These are phyloP conservation scores for Tieghemiomyces parasiticus DNA, from an alignment of 192 early-diverging fungal species.

Conservation along the genomic window DNA sequence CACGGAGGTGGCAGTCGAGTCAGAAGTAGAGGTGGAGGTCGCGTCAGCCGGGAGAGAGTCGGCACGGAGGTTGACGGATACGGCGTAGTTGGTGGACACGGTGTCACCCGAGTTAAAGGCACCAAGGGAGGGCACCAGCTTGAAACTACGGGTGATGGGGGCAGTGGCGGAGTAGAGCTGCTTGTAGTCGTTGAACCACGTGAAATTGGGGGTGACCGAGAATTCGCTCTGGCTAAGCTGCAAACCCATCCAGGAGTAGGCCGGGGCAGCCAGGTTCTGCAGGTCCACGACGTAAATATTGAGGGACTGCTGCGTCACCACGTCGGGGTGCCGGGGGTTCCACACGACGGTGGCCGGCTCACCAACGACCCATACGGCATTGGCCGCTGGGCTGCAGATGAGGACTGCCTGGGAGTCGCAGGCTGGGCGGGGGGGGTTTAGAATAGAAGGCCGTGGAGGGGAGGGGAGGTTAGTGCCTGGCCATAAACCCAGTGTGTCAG, in stretches of 20 bases:
- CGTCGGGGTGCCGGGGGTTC: conserved; percentile 9
- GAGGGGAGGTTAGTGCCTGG: not conserved
- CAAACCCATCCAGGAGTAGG: not conserved
- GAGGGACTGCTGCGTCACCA: conserved; percentile 8
- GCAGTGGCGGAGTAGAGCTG: conserved; percentile 4
- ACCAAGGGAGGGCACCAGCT: not conserved
- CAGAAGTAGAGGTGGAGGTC: not conserved
- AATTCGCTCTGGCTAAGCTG: not conserved
- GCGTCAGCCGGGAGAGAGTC: conserved; percentile 4
- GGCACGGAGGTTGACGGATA: not conserved
- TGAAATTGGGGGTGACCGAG: not conserved
- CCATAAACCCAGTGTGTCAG: too few relatives aligned
- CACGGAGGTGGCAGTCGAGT: not conserved
- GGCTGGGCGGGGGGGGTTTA: too few relatives aligned
- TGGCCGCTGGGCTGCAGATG: not conserved
- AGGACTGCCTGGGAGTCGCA: conserved; percentile 1
- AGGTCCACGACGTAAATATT: conserved; percentile 10
- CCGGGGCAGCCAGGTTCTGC: conserved; percentile 1
- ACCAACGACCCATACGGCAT: not conserved
- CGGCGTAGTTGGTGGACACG: conserved; percentile 1
- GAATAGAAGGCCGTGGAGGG: not conserved
- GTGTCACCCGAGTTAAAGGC: not conserved
- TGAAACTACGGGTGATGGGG: not conserved
- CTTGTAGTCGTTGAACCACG: conserved; percentile 9
- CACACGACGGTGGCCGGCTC: not conserved